Evolutionary conservation across 345 rosid species (phyloP).

Genomic region (Gossypium mustelinum): DNA sequence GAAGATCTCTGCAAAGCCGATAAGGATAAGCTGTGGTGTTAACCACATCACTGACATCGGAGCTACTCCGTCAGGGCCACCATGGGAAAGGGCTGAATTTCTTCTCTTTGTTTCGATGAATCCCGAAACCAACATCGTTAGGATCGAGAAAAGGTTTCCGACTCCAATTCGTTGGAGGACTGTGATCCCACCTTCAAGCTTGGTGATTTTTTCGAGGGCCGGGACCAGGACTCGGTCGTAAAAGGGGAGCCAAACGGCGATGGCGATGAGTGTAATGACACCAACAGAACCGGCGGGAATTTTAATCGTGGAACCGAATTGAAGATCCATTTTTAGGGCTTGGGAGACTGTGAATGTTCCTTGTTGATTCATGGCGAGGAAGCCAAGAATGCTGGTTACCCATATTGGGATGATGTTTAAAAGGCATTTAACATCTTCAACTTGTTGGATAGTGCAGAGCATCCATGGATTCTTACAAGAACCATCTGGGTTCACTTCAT

Average conservation of each 20-base stretch:
- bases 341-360: constrained; percentile 37
- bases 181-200: constrained; percentile 18
- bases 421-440: constrained; percentile 43
- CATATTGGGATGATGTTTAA: constrained; percentile 40
- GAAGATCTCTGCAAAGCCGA: constrained; percentile 35
- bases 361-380: constrained; percentile 42
- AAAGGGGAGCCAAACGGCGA: constrained; percentile 38
- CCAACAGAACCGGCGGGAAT: constrained; percentile 46
- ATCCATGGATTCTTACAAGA: constrained; percentile 28
- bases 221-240: constrained; percentile 35
- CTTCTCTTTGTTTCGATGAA: constrained; percentile 30
- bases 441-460: constrained; percentile 34
- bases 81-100: constrained; percentile 15
- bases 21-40: constrained; percentile 29
- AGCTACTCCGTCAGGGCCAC: constrained; percentile 12
- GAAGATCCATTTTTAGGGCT: constrained; percentile 44
- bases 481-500: constrained; percentile 24
- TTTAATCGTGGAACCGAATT: constrained; percentile 28
- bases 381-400: constrained; percentile 33
- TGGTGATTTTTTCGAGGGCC: constrained; percentile 27
- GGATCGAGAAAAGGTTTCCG: constrained; percentile 26
- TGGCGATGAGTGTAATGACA: constrained; percentile 27
- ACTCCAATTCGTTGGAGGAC: constrained; percentile 30
- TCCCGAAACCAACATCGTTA: constrained; percentile 25
- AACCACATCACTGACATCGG: constrained; percentile 39